Base-by-base conservation (phyloP, 1,139 yeast genomes). In the Candida labiduridarum region DNA sequence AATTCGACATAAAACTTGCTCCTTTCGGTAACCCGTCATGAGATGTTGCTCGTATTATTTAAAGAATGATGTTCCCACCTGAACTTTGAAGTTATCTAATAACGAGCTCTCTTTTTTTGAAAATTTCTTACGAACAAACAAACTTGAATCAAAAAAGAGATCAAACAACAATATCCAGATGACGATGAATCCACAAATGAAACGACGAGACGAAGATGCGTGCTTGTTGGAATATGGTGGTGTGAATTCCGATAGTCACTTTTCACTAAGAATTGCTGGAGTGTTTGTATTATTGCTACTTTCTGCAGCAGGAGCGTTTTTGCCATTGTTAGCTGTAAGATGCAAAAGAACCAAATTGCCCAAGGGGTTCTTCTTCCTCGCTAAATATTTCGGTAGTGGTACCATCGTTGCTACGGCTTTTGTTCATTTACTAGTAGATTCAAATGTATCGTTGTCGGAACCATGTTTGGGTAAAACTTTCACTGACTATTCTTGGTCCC, bases 371-470 rank as follows among this genome's bases (percentile, higher is more conserved):
- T 67, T 70, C 49, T 69, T 67, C 47, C 48, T 62, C 18, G 59
- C 68, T 40, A 56, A 63, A 45, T 68, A 65, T 52, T 54, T 71
- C 29, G 75, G 75, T 6, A 64, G 68, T 46, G 74, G 75, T 0
- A 74, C 70, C 27, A 71, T 71, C 49, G 62, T 69, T 3, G 69
- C 74, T 7, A 71, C 74, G 2, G 74, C 70, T 3, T 70, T 68
- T 48, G 64, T 69, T 33, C 75, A 71, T 50, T 56, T 71, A 30
- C 53, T 71, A 34, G 71, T 71, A 0, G 74, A 69, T 45, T 63
- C 71, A 2, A 54, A 55, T 22, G 55, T 51, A 19, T 56, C 65
- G 3, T 60, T 72, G 11, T 52, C 60, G 2, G 57, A 67, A 45
- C 63, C 61, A 11, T 71, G 76, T 52, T 59, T 72, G 30, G 73